Conservation (phyloP, 2,329 filamentous ascomycete genomes). For the Aspergillus fumigatiaffinis region DNA sequence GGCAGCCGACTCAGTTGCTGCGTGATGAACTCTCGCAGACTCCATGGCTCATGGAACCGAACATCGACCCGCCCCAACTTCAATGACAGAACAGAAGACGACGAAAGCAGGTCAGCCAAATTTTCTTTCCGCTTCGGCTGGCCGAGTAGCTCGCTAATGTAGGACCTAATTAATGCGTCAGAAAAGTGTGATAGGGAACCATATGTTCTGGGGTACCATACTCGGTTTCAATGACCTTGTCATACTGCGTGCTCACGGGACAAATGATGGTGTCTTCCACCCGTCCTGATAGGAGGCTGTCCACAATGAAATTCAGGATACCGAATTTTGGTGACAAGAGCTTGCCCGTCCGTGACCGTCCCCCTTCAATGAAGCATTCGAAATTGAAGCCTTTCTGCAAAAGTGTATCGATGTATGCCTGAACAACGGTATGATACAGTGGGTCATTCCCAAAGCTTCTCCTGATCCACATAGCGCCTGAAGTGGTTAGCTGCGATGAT, state of each 20-base stretch:
- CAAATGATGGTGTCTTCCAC: conserved; percentile 91
- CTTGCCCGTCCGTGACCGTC: conserved; percentile 88
- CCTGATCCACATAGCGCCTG: conserved; percentile 89
- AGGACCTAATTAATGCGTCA: conserved; percentile 54
- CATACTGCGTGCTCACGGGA: conserved; percentile 94
- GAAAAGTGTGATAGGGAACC: neutral
- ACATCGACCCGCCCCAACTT: conserved; percentile 91
- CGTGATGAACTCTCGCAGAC: conserved; percentile 73
- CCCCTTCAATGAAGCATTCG: conserved; percentile 96
- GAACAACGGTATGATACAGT: conserved; percentile 87
- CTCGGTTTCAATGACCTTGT: conserved; percentile 97
- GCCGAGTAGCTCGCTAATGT: conserved; percentile 88
- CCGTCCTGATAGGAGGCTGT: conserved; percentile 81
- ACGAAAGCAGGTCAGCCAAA: conserved; percentile 79
- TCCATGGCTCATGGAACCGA: conserved; percentile 96
- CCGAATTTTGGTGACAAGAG: conserved; percentile 92
- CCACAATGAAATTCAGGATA: conserved; percentile 85
- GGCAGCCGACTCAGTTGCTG: conserved; percentile 65
- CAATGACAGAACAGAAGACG: conserved; percentile 82
- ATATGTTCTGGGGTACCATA: conserved; percentile 21
- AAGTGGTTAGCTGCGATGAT: conserved; percentile 13
- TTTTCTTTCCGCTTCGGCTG: conserved; percentile 96
- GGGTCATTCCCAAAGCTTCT: conserved; percentile 88
- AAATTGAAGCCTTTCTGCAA: conserved; percentile 90
- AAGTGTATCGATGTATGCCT: conserved; percentile 90